Evolutionary conservation across 805 yeast genomes (phyloP).

Genomic region (Tetrapisispora iriomotensis): DNA sequence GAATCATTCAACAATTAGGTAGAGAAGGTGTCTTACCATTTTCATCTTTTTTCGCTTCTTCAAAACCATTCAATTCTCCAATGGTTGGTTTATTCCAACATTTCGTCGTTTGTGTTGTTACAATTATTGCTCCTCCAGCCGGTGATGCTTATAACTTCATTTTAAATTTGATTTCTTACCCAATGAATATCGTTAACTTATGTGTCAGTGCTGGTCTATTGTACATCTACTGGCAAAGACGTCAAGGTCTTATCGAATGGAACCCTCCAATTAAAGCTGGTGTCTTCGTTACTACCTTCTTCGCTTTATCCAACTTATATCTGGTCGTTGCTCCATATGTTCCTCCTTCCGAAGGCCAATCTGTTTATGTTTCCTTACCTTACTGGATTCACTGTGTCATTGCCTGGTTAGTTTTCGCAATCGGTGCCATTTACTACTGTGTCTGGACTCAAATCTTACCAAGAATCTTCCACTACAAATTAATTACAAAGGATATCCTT

Average conservation of each 20-base stretch:
- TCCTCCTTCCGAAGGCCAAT: constrained; percentile 59
- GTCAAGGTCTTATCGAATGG: constrained; percentile 48
- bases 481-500: constrained; percentile 43
- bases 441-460: constrained; percentile 56
- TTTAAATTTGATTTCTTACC: constrained; percentile 70
- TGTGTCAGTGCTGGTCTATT: constrained; percentile 51
- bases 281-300: constrained; percentile 52
- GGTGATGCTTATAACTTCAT: constrained; percentile 83
- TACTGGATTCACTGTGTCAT: constrained; percentile 75
- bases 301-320: constrained; percentile 54
- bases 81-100: constrained; percentile 65
- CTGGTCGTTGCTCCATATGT: constrained; percentile 69
- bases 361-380: constrained; percentile 60
- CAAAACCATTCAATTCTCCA: constrained; percentile 67
- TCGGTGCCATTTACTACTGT: constrained; percentile 59
- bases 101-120: constrained; percentile 63
- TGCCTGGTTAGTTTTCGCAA: constrained; percentile 64
- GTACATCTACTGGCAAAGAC: constrained; percentile 43
- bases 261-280: constrained; percentile 63
- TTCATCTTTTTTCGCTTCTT: constrained; percentile 58
- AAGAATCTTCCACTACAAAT: constrained; percentile 39
- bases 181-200: constrained; percentile 66
- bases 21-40: constrained; percentile 76
- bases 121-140: constrained; percentile 73
- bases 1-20: constrained; percentile 71